Conservation (phyloP, 2,329 filamentous ascomycete species). For the Alternaria brassicae region DNA sequence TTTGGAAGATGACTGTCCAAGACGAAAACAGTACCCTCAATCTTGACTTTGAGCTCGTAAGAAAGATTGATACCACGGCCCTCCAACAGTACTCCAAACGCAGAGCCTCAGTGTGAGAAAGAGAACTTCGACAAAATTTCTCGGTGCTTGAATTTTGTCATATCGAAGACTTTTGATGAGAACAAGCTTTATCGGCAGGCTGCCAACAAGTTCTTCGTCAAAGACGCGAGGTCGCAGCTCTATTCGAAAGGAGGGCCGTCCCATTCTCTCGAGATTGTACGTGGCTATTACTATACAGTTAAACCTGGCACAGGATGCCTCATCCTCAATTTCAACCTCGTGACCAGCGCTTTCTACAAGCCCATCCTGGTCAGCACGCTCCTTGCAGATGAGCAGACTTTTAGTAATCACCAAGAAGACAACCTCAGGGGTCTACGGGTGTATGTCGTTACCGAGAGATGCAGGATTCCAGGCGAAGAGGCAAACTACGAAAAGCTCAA, state of each 20-base stretch:
- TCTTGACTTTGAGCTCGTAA: background rate
- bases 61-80: background rate
- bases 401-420: background rate
- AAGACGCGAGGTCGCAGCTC: slow-evolving; percentile 3
- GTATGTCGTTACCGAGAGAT: background rate
- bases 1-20: too few relatives aligned
- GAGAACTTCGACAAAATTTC: background rate
- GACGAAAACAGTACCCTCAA: background rate
- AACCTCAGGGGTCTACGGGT: slow-evolving; percentile 3
- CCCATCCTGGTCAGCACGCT: slow-evolving; percentile 19
- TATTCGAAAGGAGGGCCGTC: background rate
- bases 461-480: too few relatives aligned
- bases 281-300: slow-evolving; percentile 23
- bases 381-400: slow-evolving; percentile 1
- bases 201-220: slow-evolving; percentile 10
- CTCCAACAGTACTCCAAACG: too few relatives aligned
- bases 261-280: slow-evolving; percentile 12
- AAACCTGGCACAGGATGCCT: slow-evolving; percentile 16
- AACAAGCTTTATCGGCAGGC: slow-evolving; percentile 1
- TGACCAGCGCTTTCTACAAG: slow-evolving; percentile 20
- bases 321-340: slow-evolving; percentile 16
- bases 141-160: slow-evolving; percentile 7
- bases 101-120: too few relatives aligned
- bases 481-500: background rate
- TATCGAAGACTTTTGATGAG: slow-evolving; percentile 6